Evolutionary conservation across 345 rosid genomes (phyloP).

Genomic region (Salix suchowensis): DNA sequence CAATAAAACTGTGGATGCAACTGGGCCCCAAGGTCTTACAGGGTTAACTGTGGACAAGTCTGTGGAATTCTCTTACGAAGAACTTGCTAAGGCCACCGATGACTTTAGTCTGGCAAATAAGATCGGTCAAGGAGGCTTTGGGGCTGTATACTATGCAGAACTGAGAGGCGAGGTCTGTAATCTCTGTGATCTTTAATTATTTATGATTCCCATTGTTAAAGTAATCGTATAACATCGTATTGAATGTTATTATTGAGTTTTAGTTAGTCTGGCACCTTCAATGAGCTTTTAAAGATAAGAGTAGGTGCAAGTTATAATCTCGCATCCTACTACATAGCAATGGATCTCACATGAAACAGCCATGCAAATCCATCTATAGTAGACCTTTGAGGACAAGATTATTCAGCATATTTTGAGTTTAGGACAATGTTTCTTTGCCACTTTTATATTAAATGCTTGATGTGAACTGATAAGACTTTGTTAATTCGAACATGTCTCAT

Average conservation of each 20-base stretch:
- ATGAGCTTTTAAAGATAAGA: not conserved
- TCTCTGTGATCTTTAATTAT: not conserved
- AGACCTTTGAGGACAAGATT: not conserved
- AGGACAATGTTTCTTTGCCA: not conserved
- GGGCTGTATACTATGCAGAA: constrained; percentile 83
- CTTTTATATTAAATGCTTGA: not conserved
- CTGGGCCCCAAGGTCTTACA: constrained; percentile 37
- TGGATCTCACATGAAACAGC: not conserved
- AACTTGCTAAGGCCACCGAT: constrained; percentile 82
- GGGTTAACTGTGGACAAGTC: constrained; percentile 83
- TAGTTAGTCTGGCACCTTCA: not conserved
- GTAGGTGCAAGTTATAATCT: not conserved
- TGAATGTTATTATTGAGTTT: not conserved
- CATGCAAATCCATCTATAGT: not conserved
- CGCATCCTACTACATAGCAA: not conserved
- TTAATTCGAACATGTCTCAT: not conserved
- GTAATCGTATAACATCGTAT: not conserved
- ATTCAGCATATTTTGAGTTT: not conserved
- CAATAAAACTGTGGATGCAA: constrained; percentile 32
- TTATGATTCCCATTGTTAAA: constrained; percentile 2
- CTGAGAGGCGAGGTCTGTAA: constrained; percentile 85
- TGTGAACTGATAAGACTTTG: not conserved
- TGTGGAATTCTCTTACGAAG: constrained; percentile 82
- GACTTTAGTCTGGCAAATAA: constrained; percentile 77
- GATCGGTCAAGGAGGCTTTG: constrained; percentile 94